Evolutionary conservation across 1,139 yeast genomes (phyloP).

Genomic region (Debaryomyces nepalensis): DNA sequence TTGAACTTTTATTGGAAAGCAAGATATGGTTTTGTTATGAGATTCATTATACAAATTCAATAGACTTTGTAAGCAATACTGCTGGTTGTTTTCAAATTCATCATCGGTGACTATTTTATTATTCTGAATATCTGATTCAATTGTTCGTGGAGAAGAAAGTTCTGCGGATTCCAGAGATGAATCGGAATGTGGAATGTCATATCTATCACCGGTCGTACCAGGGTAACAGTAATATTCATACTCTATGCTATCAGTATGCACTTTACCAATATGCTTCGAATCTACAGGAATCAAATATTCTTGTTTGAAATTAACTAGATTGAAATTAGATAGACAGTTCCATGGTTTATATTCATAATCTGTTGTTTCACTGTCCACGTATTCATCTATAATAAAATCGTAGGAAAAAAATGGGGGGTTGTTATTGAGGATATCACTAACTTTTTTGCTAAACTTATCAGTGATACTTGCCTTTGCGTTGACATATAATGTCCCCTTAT

Average conservation of each 20-base stretch:
- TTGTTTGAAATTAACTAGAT: too few relatives aligned
- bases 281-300: too few relatives aligned
- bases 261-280: too few relatives aligned
- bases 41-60: conserved; percentile 9
- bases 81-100: conserved; percentile 3
- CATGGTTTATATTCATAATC: neutral
- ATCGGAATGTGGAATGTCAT: too few relatives aligned
- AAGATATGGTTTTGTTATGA: neutral
- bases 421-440: neutral
- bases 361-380: neutral
- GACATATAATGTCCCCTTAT: neutral
- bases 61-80: conserved; percentile 4
- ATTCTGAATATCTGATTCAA: conserved; percentile 11
- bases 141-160: neutral
- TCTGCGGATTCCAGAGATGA: conserved; percentile 1
- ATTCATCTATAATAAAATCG: neutral
- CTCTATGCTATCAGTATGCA: too few relatives aligned
- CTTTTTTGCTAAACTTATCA: neutral
- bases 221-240: too few relatives aligned
- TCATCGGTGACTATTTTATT: conserved; percentile 5
- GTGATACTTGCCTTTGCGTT: neutral
- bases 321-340: too few relatives aligned
- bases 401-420: neutral
- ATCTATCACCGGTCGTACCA: too few relatives aligned
- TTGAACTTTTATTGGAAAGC: conserved; percentile 7